Conservation (phyloP, 352 stramenopile species). For the Pythium monospermum region DNA sequence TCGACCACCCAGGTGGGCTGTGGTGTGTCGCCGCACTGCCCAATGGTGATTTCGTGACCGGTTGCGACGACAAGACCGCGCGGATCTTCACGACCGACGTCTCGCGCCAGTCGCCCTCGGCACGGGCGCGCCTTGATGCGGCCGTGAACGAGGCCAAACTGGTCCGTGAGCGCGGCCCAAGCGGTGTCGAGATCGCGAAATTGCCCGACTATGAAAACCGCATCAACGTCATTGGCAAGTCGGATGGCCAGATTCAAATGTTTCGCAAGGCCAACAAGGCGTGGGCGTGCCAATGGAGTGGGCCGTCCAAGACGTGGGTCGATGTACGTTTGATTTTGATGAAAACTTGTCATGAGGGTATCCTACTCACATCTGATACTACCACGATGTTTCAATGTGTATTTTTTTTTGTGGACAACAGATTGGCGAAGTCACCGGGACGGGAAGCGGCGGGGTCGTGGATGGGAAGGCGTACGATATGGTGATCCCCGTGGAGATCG, state of each 20-base stretch:
- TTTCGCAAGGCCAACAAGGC: slow-evolving; percentile 93
- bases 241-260: slow-evolving; percentile 94
- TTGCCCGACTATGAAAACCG: slow-evolving; percentile 92
- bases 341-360: too few species aligned
- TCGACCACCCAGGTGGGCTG: slow-evolving; percentile 79
- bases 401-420: slow-evolving; percentile 23
- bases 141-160: slow-evolving; percentile 55
- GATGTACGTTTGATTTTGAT: slow-evolving; percentile 91
- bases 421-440: slow-evolving; percentile 85
- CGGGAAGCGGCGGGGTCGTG: slow-evolving; percentile 79
- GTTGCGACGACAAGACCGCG: slow-evolving; percentile 91
- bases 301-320: slow-evolving; percentile 89
- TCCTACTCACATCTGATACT: too few species aligned
- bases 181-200: slow-evolving; percentile 91
- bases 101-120: slow-evolving; percentile 53
- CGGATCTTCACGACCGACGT: slow-evolving; percentile 89
- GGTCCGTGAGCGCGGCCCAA: slow-evolving; percentile 72
- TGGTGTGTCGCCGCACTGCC: slow-evolving; percentile 79
- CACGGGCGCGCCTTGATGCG: slow-evolving; percentile 58
- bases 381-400: too few species aligned
- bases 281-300: slow-evolving; percentile 95
- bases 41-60: slow-evolving; percentile 90
- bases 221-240: slow-evolving; percentile 61
- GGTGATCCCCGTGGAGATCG: slow-evolving; percentile 96
- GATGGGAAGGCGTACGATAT: slow-evolving; percentile 94